Conservation (phyloP, 306 rosid species). For the Fragaria ananassa region DNA sequence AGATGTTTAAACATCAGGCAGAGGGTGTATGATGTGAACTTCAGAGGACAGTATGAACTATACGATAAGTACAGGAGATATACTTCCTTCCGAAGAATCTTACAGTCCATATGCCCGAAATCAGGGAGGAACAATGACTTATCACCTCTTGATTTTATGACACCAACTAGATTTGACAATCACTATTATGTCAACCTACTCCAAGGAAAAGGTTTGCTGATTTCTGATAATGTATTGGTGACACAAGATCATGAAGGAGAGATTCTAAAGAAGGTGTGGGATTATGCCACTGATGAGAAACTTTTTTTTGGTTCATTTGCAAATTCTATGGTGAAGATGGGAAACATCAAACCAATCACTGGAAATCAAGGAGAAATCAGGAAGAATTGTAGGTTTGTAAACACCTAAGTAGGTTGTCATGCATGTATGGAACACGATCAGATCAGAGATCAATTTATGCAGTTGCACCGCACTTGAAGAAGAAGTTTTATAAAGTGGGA, state of each 20-base stretch:
- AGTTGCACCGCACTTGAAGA: neutral
- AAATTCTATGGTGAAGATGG: slow-evolving; percentile 77
- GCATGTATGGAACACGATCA: neutral
- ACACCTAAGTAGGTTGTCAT: slow-evolving; percentile 16
- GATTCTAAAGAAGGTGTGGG: slow-evolving; percentile 51
- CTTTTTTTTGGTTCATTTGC: slow-evolving; percentile 67
- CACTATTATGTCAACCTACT: slow-evolving; percentile 69
- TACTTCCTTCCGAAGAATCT: slow-evolving; percentile 52
- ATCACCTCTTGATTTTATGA: slow-evolving; percentile 65
- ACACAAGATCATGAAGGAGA: slow-evolving; percentile 52
- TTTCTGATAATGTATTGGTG: slow-evolving; percentile 67
- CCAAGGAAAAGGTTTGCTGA: slow-evolving; percentile 68
- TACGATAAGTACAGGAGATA: slow-evolving; percentile 58
- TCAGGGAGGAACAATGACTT: slow-evolving; percentile 48
- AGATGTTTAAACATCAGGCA: slow-evolving; percentile 73
- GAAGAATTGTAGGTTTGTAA: slow-evolving; percentile 67
- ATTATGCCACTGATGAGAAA: slow-evolving; percentile 59
- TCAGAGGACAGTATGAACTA: slow-evolving; percentile 27
- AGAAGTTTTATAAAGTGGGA: neutral
- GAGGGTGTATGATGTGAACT: slow-evolving; percentile 48
- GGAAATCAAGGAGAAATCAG: slow-evolving; percentile 66
- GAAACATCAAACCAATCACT: slow-evolving; percentile 67
- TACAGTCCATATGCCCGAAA: slow-evolving; percentile 68
- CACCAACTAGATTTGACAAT: slow-evolving; percentile 75
- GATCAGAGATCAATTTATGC: neutral